Base-by-base conservation (phyloP, 2,329 filamentous ascomycete species). In the Knoxdaviesia capensis region DNA sequence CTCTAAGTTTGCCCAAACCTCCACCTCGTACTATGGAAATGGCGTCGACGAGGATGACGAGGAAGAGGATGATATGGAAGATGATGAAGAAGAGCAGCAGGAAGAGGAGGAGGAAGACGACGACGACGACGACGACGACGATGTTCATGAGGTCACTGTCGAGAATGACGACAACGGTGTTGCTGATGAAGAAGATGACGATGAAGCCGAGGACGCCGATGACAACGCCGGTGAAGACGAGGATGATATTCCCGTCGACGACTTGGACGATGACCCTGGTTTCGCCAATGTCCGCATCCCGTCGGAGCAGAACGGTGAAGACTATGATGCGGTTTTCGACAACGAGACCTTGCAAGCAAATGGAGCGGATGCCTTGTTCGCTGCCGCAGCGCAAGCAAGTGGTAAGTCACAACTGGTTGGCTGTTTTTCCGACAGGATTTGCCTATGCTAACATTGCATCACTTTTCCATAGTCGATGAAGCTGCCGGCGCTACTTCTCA, bases 221-320 rank as follows among this genome's bases (percentile, higher is more conserved):
- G 47, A 51, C 36, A 44, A 49, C 8, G 41, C 45, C 43, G 41
- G 43, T 29, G 41, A 42, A 36, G 36, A 48, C 30, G 43, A 39
- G 2, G 41, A 46, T 28, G 45, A 48, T 39, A 47, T 45, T 7
- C 41, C 41, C 32, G 45, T 43, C 8, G 43, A 44, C 36, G 46
- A 46, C 33, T 41, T 47, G 32, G 42, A 45, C n/a, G 43, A 35
- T 36, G 36, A 35, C 32, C 41, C n/a, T 7, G 36, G n/a, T 8
- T 11, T n/a, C 36, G 36, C 36, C n/a, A 28, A 11, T 11, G 36
- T 11, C n/a, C n/a, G 7, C 36, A 37, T 37, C 36, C 29, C 4
- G 7, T n/a, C 34, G 10, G 40, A 41, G 8, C 34, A 31, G 40
- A 31, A 36, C 8, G 40, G 36, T 29, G 33, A 31, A 35, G 40